Evolutionary conservation across 805 yeast genomes (phyloP).

Genomic region (Metschnikowia aberdeeniae): DNA sequence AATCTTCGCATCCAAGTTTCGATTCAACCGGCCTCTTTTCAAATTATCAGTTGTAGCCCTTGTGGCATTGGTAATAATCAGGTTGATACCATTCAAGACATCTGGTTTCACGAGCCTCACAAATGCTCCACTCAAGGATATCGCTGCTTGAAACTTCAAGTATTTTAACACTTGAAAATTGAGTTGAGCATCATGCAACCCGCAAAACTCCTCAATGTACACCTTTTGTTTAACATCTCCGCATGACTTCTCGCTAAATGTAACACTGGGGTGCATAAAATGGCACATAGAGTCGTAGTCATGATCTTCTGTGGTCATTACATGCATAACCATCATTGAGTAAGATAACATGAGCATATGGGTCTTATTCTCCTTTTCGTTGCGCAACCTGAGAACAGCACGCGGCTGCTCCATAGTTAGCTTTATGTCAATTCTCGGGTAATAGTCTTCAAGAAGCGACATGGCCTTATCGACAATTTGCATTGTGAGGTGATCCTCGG

Average conservation of each 20-base stretch:
- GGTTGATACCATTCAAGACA: slow-evolving; percentile 29
- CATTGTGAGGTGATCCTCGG: background rate
- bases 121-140: slow-evolving; percentile 20
- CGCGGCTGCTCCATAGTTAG: slow-evolving; percentile 17
- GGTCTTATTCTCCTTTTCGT: slow-evolving; percentile 16
- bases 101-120: slow-evolving; percentile 29
- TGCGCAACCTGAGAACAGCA: slow-evolving; percentile 21
- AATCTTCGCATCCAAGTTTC: slow-evolving; percentile 23
- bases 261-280: slow-evolving; percentile 29
- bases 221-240: slow-evolving; percentile 1
- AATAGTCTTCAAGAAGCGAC: slow-evolving; percentile 9
- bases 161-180: slow-evolving; percentile 26
- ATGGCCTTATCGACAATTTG: slow-evolving; percentile 4
- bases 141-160: slow-evolving; percentile 21
- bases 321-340: slow-evolving; percentile 32
- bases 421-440: slow-evolving; percentile 14
- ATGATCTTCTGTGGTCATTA: slow-evolving; percentile 27
- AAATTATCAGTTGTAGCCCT: slow-evolving; percentile 22
- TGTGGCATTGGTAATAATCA: slow-evolving; percentile 25
- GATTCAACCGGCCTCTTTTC: slow-evolving; percentile 27
- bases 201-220: slow-evolving; percentile 22
- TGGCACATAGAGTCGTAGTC: slow-evolving; percentile 35
- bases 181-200: slow-evolving; percentile 18
- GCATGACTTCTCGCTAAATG: slow-evolving; percentile 25
- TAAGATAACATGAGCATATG: slow-evolving; percentile 31